Percentiles rank a stretch among this genome's conserved stretches.
These are phyloP conservation scores for Parietaria judaica DNA, from an alignment of 306 rosid species.

Conservation along the genomic window DNA sequence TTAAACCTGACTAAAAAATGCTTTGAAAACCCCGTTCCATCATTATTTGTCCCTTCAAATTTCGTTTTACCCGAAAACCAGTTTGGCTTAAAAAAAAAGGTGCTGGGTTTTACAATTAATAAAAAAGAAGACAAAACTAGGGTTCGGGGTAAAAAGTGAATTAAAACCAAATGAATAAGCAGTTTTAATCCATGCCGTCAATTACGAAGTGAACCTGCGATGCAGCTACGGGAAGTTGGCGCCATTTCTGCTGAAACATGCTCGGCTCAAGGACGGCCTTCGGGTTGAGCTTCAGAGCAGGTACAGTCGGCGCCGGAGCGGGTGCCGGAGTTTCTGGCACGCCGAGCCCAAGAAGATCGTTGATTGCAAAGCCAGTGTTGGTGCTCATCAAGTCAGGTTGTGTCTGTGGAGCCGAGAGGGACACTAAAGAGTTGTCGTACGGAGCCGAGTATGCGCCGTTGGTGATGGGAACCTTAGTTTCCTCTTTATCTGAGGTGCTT, in stretches of 20 bases:
- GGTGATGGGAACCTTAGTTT: constrained; percentile 48
- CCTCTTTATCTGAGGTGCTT: constrained; percentile 76
- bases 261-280: constrained; percentile 83
- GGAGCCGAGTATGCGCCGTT: constrained; percentile 84
- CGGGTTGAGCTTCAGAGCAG: constrained; percentile 68
- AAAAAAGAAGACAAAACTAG: no score
- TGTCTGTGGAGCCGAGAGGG: constrained; percentile 45
- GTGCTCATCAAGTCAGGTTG: constrained; percentile 45
- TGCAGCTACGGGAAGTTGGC: constrained; percentile 74
- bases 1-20: no score
- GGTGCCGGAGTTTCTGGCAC: constrained; percentile 41
- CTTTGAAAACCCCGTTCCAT: no score
- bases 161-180: no score
- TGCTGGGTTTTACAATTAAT: no score
- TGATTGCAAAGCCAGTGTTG: constrained; percentile 55
- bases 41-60: no score
- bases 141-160: no score
- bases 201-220: constrained; percentile 57
- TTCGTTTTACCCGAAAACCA: no score
- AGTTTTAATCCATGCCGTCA: no score
- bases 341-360: constrained; percentile 85
- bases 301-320: constrained; percentile 55
- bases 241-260: constrained; percentile 98
- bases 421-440: constrained; percentile 41
- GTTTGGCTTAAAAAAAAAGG: no score